A percentile compares a stretch with the other conserved stretches of the same genome.
Conservation (phyloP, 805 yeast species). For the Yarrowia bubula region DNA sequence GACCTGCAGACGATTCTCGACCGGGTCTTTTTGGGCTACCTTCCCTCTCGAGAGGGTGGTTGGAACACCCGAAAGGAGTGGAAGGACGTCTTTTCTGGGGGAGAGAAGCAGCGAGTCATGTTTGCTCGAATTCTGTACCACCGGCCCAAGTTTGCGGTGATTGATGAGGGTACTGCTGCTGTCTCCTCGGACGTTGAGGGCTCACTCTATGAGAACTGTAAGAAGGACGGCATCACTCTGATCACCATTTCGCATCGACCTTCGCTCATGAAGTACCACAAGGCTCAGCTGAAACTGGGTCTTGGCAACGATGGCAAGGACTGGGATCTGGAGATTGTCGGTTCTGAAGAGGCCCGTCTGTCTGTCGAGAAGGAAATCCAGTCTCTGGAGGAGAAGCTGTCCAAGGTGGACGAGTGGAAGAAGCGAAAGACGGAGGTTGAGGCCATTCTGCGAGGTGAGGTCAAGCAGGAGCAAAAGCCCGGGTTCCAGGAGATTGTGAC, state of each 20-base stretch:
- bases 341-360: slow-evolving; percentile 62
- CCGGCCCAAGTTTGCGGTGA: slow-evolving; percentile 73
- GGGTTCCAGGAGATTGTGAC: slow-evolving; percentile 16
- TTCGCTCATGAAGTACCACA: slow-evolving; percentile 79
- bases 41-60: slow-evolving; percentile 63
- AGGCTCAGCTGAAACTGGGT: slow-evolving; percentile 65
- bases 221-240: slow-evolving; percentile 66
- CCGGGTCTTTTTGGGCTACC: slow-evolving; percentile 77
- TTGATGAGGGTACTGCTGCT: slow-evolving; percentile 95
- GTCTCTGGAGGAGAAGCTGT: slow-evolving; percentile 58
- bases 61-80: slow-evolving; percentile 58
- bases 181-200: slow-evolving; percentile 89
- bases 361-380: slow-evolving; percentile 75
- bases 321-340: slow-evolving; percentile 64
- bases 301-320: slow-evolving; percentile 46
- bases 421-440: slow-evolving; percentile 59
- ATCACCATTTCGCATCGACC: slow-evolving; percentile 85
- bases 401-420: slow-evolving; percentile 59
- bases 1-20: slow-evolving; percentile 63
- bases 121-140: slow-evolving; percentile 83
- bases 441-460: slow-evolving; percentile 36
- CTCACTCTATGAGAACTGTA: slow-evolving; percentile 71
- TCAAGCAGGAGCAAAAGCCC: slow-evolving; percentile 18
- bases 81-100: slow-evolving; percentile 94
- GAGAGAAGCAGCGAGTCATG: slow-evolving; percentile 87